Percentiles rank a stretch among this genome's conserved stretches.
Conservation (phyloP, 2,329 filamentous ascomycete species). For the Plectosphaerella plurivora region DNA sequence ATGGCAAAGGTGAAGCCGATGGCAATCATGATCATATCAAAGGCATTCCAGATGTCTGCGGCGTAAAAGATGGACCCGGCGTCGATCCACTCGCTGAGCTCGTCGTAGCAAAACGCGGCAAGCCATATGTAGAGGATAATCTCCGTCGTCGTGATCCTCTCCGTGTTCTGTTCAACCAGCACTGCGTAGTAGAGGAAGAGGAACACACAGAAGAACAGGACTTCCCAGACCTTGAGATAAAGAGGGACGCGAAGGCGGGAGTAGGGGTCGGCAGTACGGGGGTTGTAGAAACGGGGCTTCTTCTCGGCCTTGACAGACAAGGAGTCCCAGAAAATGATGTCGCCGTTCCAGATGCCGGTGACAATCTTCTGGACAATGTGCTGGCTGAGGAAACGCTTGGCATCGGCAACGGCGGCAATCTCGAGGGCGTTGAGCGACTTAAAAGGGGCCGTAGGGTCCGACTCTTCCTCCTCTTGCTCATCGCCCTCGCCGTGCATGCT, state of each 20-base stretch:
- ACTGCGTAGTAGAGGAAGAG: conserved; percentile 83
- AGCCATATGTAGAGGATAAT: conserved; percentile 80
- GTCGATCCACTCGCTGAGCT: conserved; percentile 78
- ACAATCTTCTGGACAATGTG: conserved; percentile 77
- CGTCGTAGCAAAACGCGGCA: conserved; percentile 81
- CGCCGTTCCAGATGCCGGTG: conserved; percentile 79
- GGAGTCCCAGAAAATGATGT: conserved; percentile 82
- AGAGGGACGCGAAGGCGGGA: conserved; percentile 73
- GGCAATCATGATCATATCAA: conserved; percentile 69
- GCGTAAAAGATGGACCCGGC: conserved; percentile 83
- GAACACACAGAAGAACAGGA: conserved; percentile 73
- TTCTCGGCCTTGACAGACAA: conserved; percentile 71
- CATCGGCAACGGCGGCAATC: conserved; percentile 75
- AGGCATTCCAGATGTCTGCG: conserved; percentile 76
- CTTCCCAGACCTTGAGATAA: conserved; percentile 82
- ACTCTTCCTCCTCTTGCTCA: conserved; percentile 35
- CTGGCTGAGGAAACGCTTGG: conserved; percentile 82
- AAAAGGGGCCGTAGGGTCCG: conserved; percentile 67
- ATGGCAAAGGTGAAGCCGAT: conserved; percentile 68
- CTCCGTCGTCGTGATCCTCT: conserved; percentile 64
- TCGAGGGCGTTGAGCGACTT: conserved; percentile 80
- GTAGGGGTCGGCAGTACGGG: conserved; percentile 63
- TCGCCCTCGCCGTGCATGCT: conserved; percentile 31
- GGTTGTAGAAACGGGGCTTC: conserved; percentile 71
- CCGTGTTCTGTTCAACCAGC: conserved; percentile 66